A percentile compares a stretch with the other conserved stretches of the same genome.
Evolutionary conservation across 805 yeast genomes (phyloP).

Genomic region (Cyberlindnera americana): DNA sequence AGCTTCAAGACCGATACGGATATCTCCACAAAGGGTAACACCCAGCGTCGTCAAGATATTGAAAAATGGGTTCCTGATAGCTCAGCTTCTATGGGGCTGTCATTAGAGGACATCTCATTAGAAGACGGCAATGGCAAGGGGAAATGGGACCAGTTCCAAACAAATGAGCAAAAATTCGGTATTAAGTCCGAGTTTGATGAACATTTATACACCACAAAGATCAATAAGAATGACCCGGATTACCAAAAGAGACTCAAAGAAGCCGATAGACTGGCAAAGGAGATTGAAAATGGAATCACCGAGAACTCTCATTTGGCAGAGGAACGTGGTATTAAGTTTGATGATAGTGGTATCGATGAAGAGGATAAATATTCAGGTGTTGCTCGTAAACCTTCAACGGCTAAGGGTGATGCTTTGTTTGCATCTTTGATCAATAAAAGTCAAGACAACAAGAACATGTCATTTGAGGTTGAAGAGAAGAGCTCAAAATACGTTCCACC

Average conservation of each 20-base stretch:
- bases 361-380: conserved; percentile 97
- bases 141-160: conserved; percentile 92
- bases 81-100: conserved; percentile 13
- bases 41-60: conserved; percentile 56
- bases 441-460: conserved; percentile 34
- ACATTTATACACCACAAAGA: conserved; percentile 78
- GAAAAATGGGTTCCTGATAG: conserved; percentile 81
- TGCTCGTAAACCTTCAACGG: conserved; percentile 18
- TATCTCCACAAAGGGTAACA: conserved; percentile 41
- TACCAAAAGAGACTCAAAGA: conserved; percentile 57
- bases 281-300: conserved; percentile 64
- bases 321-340: conserved; percentile 76
- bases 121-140: conserved; percentile 34
- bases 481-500: conserved; percentile 48
- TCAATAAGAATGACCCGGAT: conserved; percentile 68
- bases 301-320: conserved; percentile 84
- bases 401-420: conserved; percentile 26
- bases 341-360: conserved; percentile 87
- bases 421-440: conserved; percentile 26
- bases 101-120: conserved; percentile 28
- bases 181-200: conserved; percentile 81
- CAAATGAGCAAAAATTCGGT: conserved; percentile 86
- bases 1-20: conserved; percentile 82
- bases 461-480: conserved; percentile 37
- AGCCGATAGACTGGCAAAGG: conserved; percentile 79